Base-by-base conservation (phyloP, 2,329 filamentous ascomycete genomes). In the Clonostachys byssicola region DNA sequence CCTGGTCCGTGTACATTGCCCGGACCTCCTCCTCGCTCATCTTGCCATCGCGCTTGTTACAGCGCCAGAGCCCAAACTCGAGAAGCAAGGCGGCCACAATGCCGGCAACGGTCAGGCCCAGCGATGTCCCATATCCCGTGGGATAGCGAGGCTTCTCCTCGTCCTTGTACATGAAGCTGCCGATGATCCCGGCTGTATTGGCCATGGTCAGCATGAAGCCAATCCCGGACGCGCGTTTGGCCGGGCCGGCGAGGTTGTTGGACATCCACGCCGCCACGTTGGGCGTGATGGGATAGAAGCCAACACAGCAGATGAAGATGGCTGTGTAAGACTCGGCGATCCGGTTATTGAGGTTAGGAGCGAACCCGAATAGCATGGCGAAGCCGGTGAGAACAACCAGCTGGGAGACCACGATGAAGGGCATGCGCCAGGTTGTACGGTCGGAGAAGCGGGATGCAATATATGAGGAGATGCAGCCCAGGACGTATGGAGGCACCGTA, bases 221-320 rank as follows among this genome's bases (percentile, higher is more conserved):
- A 44, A 64, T 60, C 3, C 57, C 62, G 35, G 63, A 51, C 3
- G 61, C 62, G 2, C 63, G 54, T 40, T 61, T 64, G 3, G 51
- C 53, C 0, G 61, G 52, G n/a, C 54, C 51, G 0, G 56, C 56
- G 6, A 61, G 51, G 43, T 66, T 65, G 47, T 55, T 58, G 7
- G 58, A 50, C 39, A 55, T 58, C 62, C 62, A 65, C 6, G 58
- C 53, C 36, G 56, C 60, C 12, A 49, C 54, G 6, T 52, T 57
- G 6, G 63, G 61, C 12, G 36, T 42, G 40, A 51, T 41, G 5
- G 62, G 62, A 55, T 88, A 88, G 48, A 88, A 86, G 0, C 86
- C 85, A 48, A 85, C 68, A 0, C 84, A 84, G 1, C 79, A 83
- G 1, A 89, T 69, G 62, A 86, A 88, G 0, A 77, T 80, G 2